Evolutionary conservation across 306 rosid genomes (phyloP).

Genomic region (Prunus padus): DNA sequence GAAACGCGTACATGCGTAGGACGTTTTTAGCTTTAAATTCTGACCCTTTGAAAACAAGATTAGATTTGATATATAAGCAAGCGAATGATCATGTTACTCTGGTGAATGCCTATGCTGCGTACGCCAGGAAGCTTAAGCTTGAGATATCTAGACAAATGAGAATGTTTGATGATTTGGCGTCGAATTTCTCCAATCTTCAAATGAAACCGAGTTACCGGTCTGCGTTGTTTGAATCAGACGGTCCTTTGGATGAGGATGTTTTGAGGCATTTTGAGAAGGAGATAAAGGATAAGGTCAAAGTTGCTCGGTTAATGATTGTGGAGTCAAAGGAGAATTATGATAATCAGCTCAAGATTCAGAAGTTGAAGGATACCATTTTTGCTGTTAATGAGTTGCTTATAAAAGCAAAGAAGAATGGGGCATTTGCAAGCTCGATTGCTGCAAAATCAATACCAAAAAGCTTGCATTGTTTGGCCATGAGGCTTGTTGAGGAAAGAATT

Average conservation of each 20-base stretch:
- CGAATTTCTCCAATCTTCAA: slow-evolving; percentile 61
- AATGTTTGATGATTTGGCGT: slow-evolving; percentile 87
- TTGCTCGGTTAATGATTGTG: slow-evolving; percentile 67
- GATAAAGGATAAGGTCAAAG: slow-evolving; percentile 94
- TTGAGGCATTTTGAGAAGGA: slow-evolving; percentile 96
- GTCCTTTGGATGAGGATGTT: slow-evolving; percentile 82
- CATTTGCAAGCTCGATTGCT: slow-evolving; percentile 82
- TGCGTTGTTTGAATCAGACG: slow-evolving; percentile 68
- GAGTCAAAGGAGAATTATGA: slow-evolving; percentile 93
- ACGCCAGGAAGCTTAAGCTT: slow-evolving; percentile 99
- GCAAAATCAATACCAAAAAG: slow-evolving; percentile 91
- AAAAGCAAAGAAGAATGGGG: slow-evolving; percentile 96
- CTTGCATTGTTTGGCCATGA: slow-evolving; percentile 97
- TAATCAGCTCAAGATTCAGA: slow-evolving; percentile 93
- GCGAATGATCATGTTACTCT: slow-evolving; percentile 89
- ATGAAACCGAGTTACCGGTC: slow-evolving; percentile 55
- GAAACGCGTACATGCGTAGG: slow-evolving; percentile 79
- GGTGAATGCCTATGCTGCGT: slow-evolving; percentile 94
- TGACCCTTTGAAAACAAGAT: slow-evolving; percentile 77
- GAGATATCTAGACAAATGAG: slow-evolving; percentile 84
- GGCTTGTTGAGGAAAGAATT: slow-evolving; percentile 87
- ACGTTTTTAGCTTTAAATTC: slow-evolving; percentile 93
- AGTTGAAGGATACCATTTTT: slow-evolving; percentile 94
- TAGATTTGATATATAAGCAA: slow-evolving; percentile 90
- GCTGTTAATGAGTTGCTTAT: slow-evolving; percentile 85